Evolutionary conservation across 176 grass and related monocot species (phyloP).

Genomic region (Raddia distichophylla): DNA sequence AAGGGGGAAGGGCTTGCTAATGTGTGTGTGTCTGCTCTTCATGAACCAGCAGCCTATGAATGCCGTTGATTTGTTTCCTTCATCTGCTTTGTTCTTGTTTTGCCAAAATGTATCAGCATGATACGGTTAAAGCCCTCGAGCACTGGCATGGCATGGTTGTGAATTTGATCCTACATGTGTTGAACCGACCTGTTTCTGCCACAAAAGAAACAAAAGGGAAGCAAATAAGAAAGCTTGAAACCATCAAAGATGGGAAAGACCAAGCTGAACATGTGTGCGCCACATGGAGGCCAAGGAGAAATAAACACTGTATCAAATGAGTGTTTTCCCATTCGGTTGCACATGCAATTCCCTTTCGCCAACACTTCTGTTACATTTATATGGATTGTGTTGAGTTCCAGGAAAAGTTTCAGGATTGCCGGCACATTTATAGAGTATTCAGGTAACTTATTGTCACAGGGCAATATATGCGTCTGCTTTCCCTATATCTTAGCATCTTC

Average conservation of each 20-base stretch:
- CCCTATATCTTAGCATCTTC: background rate
- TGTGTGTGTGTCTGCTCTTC: no score
- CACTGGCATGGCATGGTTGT: background rate
- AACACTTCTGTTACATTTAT: conserved; percentile 45
- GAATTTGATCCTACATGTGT: background rate
- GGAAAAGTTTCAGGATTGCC: conserved; percentile 44
- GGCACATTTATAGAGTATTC: conserved; percentile 33
- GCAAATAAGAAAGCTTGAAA: background rate
- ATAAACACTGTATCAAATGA: background rate
- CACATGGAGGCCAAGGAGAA: conserved; percentile 58
- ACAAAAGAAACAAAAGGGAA: background rate
- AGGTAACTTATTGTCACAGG: background rate
- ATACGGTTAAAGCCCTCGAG: background rate
- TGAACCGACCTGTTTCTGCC: background rate
- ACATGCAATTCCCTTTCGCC: conserved; percentile 33
- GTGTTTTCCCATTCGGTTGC: background rate
- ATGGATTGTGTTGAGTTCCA: conserved; percentile 28
- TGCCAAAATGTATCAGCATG: background rate
- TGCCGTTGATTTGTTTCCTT: no score
- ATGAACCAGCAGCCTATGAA: no score
- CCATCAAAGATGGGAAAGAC: background rate
- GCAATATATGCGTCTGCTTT: conserved; percentile 31
- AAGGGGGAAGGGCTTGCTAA: no score
- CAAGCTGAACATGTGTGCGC: conserved; percentile 20
- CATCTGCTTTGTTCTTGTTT: no score